These are phyloP conservation scores for Plantago elongata DNA, from an alignment of 257 asterid genomes.

Conservation along the genomic window DNA sequence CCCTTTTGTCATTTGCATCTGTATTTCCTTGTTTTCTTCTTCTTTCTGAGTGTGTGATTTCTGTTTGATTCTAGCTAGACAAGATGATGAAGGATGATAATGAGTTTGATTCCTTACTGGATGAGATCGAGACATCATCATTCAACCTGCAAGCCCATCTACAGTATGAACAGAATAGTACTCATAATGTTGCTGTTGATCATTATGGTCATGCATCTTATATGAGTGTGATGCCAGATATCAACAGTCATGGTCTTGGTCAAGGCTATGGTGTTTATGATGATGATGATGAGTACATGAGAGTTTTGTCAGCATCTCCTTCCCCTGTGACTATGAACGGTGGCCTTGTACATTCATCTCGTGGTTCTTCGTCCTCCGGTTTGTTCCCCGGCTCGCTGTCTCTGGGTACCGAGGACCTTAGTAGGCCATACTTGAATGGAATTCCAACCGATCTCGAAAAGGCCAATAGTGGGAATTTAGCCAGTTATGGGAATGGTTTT, in stretches of 20 bases:
- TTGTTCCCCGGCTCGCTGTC: slow-evolving; percentile 45
- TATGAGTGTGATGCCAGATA: slow-evolving; percentile 22
- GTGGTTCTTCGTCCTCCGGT: slow-evolving; percentile 57
- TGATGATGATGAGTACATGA: slow-evolving; percentile 36
- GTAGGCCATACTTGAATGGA: slow-evolving; percentile 32
- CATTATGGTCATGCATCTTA: slow-evolving; percentile 32
- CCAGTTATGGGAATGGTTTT: slow-evolving; percentile 19
- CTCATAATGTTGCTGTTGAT: slow-evolving; percentile 20
- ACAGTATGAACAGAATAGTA: slow-evolving; percentile 25
- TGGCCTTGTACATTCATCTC: slow-evolving; percentile 51
- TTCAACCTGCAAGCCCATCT: slow-evolving; percentile 34
- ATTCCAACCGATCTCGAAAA: not conserved
- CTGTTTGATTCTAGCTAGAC: slow-evolving; percentile 17
- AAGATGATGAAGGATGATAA: slow-evolving; percentile 50
- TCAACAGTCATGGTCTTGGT: not conserved
- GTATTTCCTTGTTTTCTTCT: slow-evolving; percentile 3
- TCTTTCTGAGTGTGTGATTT: not conserved
- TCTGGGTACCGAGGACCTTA: slow-evolving; percentile 43
- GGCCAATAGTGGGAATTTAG: slow-evolving; percentile 33
- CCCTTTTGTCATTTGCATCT: not conserved
- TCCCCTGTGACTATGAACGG: slow-evolving; percentile 41
- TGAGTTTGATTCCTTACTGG: slow-evolving; percentile 70
- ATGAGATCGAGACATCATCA: slow-evolving; percentile 74
- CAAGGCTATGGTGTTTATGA: slow-evolving; percentile 27
- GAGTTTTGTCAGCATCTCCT: slow-evolving; percentile 38